These are phyloP conservation scores for Dactylorhiza incarnata DNA, from an alignment of 106 monocot species.

Conservation along the genomic window DNA sequence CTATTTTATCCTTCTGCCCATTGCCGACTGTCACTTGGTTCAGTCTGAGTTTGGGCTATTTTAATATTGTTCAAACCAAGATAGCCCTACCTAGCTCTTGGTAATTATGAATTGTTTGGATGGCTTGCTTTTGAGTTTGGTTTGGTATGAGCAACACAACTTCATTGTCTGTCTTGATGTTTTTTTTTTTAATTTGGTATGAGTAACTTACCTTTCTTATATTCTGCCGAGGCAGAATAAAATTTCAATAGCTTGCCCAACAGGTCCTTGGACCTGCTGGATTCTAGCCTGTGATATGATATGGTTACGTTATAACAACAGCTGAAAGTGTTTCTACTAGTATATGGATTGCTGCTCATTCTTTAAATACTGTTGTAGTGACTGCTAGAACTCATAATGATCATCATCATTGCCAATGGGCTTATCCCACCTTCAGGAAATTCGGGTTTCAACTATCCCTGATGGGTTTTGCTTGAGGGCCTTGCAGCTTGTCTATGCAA, in stretches of 20 bases:
- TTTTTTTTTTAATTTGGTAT: too few relatives aligned
- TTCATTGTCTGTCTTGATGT: too few relatives aligned
- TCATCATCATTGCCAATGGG: too few relatives aligned
- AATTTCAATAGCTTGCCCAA: not conserved
- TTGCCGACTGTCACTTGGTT: slow-evolving; percentile 1
- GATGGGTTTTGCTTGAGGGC: too few relatives aligned
- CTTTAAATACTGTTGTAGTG: not conserved
- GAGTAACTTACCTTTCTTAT: not conserved
- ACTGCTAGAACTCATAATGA: too few relatives aligned
- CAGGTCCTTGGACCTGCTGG: not conserved
- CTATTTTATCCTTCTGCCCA: too few relatives aligned
- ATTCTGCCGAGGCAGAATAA: not conserved
- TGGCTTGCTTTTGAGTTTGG: not conserved
- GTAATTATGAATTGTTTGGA: not conserved
- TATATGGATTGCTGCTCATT: not conserved
- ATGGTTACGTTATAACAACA: not conserved
- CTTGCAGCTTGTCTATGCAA: too few relatives aligned
- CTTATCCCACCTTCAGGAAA: too few relatives aligned
- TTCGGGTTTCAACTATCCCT: too few relatives aligned
- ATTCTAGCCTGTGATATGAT: not conserved
- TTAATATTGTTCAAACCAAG: not conserved
- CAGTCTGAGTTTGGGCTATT: not conserved
- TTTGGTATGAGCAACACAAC: too few relatives aligned
- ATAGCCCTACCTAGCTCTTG: not conserved
- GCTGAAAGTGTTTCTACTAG: not conserved